A percentile compares a stretch with the other conserved stretches of the same genome.
These are phyloP conservation scores for Leishmania turanica DNA, from an alignment of 208 protist genomes.

Conservation along the genomic window DNA sequence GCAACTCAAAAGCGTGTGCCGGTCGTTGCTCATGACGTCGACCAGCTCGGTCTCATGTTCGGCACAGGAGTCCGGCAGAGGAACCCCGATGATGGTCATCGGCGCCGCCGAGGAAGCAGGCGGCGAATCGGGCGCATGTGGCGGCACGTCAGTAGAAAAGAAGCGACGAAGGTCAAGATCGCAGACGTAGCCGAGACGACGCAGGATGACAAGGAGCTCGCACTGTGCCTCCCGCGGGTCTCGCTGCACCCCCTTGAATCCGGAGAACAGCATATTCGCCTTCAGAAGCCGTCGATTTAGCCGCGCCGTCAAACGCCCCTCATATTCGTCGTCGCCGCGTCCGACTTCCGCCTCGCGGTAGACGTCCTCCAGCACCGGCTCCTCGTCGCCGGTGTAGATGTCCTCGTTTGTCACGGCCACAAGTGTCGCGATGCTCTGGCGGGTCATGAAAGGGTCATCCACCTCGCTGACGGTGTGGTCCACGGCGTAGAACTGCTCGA, in stretches of 20 bases:
- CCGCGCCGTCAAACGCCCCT: slow-evolving; percentile 17
- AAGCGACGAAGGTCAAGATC: slow-evolving; percentile 40
- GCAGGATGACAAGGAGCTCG: slow-evolving; percentile 63
- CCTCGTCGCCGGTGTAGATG: slow-evolving; percentile 21
- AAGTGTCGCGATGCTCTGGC: slow-evolving; percentile 29
- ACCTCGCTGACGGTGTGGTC: slow-evolving; percentile 49
- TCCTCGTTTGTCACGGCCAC: slow-evolving; percentile 36
- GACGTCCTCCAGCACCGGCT: slow-evolving; percentile 25
- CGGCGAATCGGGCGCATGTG: not conserved
- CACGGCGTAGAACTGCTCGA: slow-evolving; percentile 61
- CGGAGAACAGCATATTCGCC: slow-evolving; percentile 51
- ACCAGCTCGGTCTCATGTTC: slow-evolving; percentile 45
- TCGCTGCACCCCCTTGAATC: slow-evolving; percentile 46
- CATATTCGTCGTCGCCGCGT: not conserved
- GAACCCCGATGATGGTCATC: slow-evolving; percentile 10
- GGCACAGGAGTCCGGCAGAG: slow-evolving; percentile 36
- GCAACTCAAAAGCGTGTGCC: slow-evolving; percentile 30
- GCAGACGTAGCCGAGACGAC: slow-evolving; percentile 72
- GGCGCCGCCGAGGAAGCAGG: not conserved
- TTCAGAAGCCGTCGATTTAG: slow-evolving; percentile 30
- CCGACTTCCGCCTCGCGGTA: slow-evolving; percentile 30
- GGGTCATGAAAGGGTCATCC: slow-evolving; percentile 53
- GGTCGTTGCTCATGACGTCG: slow-evolving; percentile 17
- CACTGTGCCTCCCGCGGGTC: slow-evolving; percentile 61
- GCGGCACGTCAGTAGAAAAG: not conserved